These are phyloP conservation scores for Croton setiger DNA, from an alignment of 441 rosid species.

Conservation along the genomic window DNA sequence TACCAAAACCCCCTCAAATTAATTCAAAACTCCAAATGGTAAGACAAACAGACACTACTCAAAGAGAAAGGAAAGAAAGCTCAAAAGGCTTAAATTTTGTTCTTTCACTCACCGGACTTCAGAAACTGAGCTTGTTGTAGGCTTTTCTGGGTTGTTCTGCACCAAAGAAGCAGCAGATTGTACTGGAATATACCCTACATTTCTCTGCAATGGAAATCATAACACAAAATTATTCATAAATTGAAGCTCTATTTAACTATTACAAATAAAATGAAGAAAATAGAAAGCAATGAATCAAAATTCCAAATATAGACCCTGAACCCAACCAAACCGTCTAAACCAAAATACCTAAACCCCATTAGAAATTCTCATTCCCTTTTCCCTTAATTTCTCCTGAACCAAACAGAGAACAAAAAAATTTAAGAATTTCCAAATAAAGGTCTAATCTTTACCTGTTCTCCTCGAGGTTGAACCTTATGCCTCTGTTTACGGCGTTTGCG, in stretches of 20 bases:
- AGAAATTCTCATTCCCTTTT: not conserved
- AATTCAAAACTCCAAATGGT: not conserved
- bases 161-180: conserved; percentile 30
- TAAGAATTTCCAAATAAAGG: not conserved
- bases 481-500: conserved; percentile 41
- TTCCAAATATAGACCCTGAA: not conserved
- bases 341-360: not conserved
- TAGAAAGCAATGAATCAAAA: not conserved
- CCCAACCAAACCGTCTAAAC: not conserved
- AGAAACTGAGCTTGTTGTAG: conserved; percentile 18
- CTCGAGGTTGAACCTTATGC: conserved; percentile 40
- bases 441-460: conserved; percentile 31
- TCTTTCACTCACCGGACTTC: conserved; percentile 32
- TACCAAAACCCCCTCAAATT: conserved; percentile 5
- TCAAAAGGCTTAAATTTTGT: not conserved
- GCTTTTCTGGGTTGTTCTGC: conserved; percentile 21
- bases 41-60: not conserved
- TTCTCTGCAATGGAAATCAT: conserved; percentile 27
- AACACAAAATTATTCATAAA: not conserved
- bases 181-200: conserved; percentile 19
- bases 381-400: not conserved
- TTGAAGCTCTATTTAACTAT: not conserved
- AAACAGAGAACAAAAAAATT: not conserved
- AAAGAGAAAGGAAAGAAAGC: not conserved
- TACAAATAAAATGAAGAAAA: not conserved